phyloP scores from a whole-genome alignment of 2,329 filamentous ascomycete species.

The Cercospora sp. region DNA sequence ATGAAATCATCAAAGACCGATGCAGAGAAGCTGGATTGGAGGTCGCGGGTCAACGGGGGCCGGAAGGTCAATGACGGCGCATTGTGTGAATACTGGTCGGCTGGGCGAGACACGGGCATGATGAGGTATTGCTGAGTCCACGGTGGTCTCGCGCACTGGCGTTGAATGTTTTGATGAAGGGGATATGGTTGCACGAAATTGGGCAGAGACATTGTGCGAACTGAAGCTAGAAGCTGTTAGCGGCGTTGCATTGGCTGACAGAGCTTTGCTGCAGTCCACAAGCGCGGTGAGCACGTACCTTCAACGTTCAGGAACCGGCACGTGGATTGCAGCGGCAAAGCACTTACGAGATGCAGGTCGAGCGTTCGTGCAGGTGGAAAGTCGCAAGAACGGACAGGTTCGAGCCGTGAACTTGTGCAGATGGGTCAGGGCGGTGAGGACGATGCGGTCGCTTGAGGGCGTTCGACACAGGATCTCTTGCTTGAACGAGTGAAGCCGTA shows the following conservation, averaged over 20 bases:
- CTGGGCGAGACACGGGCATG: background rate
- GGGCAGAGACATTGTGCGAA: background rate
- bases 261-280: conserved; percentile 10
- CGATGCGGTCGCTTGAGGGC: background rate
- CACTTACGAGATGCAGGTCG: conserved; percentile 6
- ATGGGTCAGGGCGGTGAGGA: background rate
- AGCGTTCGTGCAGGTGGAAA: conserved; percentile 11
- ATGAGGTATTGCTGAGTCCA: background rate
- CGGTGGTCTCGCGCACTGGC: conserved; percentile 1
- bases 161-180: background rate
- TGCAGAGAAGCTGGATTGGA: background rate
- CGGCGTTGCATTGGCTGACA: background rate
- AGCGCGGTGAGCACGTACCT: conserved; percentile 30
- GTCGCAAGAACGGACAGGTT: conserved; percentile 10
- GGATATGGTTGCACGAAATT: background rate
- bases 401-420: background rate
- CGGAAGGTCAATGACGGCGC: background rate
- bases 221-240: conserved; percentile 5
- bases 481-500: background rate
- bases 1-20: background rate
- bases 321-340: conserved; percentile 7
- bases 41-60: background rate
- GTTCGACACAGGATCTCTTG: background rate
- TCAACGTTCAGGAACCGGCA: background rate
- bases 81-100: background rate